A percentile compares a stretch with the other conserved stretches of the same genome.
Evolutionary conservation across 2,329 filamentous ascomycete genomes (phyloP).

Genomic region (Teratosphaeria pseudoeucalypti): DNA sequence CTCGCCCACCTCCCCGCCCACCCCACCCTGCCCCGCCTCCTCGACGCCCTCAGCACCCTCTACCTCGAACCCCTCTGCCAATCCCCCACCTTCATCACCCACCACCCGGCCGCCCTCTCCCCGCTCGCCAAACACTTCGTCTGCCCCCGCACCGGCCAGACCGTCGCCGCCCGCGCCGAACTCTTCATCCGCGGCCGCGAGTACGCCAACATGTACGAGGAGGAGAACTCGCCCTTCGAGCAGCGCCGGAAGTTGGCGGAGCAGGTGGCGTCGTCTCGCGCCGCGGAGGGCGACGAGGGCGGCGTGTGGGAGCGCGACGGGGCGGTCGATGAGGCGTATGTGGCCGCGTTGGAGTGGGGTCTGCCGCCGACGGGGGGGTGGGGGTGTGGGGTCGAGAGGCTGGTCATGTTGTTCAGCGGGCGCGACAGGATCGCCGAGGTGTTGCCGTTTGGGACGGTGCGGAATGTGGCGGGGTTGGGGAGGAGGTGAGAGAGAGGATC

Average conservation of each 20-base stretch:
- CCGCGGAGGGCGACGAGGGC: slow-evolving; percentile 34
- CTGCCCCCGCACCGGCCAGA: slow-evolving; percentile 55
- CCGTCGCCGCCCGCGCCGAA: slow-evolving; percentile 26
- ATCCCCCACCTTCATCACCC: slow-evolving; percentile 59
- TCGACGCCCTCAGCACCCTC: slow-evolving; percentile 66
- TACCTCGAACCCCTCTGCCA: slow-evolving; percentile 72
- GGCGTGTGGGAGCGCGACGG: slow-evolving; percentile 29
- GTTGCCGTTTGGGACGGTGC: slow-evolving; percentile 76
- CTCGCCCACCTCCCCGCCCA: slow-evolving; percentile 40
- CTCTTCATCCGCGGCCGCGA: slow-evolving; percentile 53
- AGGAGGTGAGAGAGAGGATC: neutral
- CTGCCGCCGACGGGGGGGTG: slow-evolving; percentile 94
- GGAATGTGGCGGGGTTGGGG: slow-evolving; percentile 39
- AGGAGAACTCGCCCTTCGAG: slow-evolving; percentile 85
- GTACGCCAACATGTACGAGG: slow-evolving; percentile 93
- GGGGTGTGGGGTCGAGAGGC: slow-evolving; percentile 84
- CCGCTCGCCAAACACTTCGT: slow-evolving; percentile 80
- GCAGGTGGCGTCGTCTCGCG: slow-evolving; percentile 31
- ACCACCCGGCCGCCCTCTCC: slow-evolving; percentile 84
- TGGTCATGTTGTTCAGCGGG: slow-evolving; percentile 84
- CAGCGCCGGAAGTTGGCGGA: slow-evolving; percentile 73
- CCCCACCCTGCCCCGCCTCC: slow-evolving; percentile 55
- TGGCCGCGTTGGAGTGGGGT: slow-evolving; percentile 75
- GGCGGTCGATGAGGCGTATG: slow-evolving; percentile 65
- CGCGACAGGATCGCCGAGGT: slow-evolving; percentile 73